Evolutionary conservation across 2,329 filamentous ascomycete species (phyloP).

Genomic region (Fusarium zealandicum): DNA sequence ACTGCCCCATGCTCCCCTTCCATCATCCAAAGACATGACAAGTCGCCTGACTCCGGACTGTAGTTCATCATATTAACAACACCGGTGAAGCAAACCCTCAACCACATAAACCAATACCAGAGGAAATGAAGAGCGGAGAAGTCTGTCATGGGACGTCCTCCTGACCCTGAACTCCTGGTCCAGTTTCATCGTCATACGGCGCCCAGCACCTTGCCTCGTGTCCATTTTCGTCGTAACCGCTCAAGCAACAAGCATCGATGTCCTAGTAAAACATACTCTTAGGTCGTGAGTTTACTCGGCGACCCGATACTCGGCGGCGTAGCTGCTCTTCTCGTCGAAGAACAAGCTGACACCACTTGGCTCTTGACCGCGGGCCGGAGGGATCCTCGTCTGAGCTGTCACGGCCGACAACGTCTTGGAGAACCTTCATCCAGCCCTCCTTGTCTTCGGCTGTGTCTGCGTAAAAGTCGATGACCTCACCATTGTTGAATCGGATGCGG

Average conservation of each 20-base stretch:
- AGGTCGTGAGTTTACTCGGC: conserved; percentile 61
- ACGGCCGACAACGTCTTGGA: conserved; percentile 74
- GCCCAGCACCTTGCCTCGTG: conserved; percentile 37
- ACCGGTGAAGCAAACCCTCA: conserved; percentile 30
- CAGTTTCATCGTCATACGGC: conserved; percentile 36
- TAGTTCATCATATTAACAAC: conserved; percentile 39
- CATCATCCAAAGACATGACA: conserved; percentile 30
- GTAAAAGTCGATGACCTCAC: conserved; percentile 98
- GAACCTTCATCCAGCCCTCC: conserved; percentile 91
- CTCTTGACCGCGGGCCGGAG: conserved; percentile 52
- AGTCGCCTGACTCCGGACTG: conserved; percentile 38
- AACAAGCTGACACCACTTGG: conserved; percentile 73
- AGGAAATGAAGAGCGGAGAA: conserved; percentile 35
- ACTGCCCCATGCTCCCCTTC: conserved; percentile 38
- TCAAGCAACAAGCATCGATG: conserved; percentile 7
- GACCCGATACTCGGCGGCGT: conserved; percentile 61
- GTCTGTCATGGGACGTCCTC: conserved; percentile 34
- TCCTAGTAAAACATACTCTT: conserved; percentile 64
- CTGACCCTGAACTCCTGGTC: conserved; percentile 40
- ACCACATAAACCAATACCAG: conserved; percentile 29
- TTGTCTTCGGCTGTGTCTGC: conserved; percentile 88
- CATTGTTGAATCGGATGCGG: conserved; percentile 97
- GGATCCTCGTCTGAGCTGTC: conserved; percentile 58
- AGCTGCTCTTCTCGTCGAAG: conserved; percentile 68
- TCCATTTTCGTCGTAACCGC: conserved; percentile 20